phyloP scores from a whole-genome alignment of 2,329 filamentous ascomycete genomes.

The Trichoderma koningiopsis region DNA sequence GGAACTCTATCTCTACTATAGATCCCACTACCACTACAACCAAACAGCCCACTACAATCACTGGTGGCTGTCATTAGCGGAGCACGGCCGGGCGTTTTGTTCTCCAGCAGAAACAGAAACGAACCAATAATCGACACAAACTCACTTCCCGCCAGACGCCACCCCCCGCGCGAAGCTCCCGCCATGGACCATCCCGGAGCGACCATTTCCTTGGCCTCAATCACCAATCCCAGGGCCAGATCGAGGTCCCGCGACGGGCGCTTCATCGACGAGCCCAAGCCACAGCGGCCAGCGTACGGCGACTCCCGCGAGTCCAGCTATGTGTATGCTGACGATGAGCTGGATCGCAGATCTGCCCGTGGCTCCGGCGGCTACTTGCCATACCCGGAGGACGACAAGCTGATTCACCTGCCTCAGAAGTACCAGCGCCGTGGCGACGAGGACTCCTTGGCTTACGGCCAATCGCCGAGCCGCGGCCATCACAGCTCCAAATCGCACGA shows the following conservation, averaged over 20 bases:
- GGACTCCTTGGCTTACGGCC: slow-evolving; percentile 56
- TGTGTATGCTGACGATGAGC: slow-evolving; percentile 46
- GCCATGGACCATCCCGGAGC: slow-evolving; percentile 22
- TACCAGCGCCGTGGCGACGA: slow-evolving; percentile 38
- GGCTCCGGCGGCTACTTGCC: slow-evolving; percentile 34
- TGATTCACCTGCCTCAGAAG: slow-evolving; percentile 21
- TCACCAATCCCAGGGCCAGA: slow-evolving; percentile 35
- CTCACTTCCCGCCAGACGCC: slow-evolving; percentile 27
- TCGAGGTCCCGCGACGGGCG: slow-evolving; percentile 48
- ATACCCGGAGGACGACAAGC: slow-evolving; percentile 38
- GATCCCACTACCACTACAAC: background rate
- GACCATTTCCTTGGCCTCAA: slow-evolving; percentile 52
- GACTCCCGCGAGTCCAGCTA: slow-evolving; percentile 49
- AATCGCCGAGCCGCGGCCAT: slow-evolving; percentile 30
- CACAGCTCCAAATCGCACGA: slow-evolving; percentile 19
- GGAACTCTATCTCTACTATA: background rate
- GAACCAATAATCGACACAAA: background rate
- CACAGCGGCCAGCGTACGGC: slow-evolving; percentile 38
- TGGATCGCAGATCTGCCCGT: slow-evolving; percentile 40
- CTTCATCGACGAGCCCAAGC: slow-evolving; percentile 36
- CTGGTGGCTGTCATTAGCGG: background rate
- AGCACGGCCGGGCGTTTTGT: background rate
- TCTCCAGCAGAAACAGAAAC: background rate
- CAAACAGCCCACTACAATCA: background rate
- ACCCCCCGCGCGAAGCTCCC: slow-evolving; percentile 8